A percentile compares a stretch with the other conserved stretches of the same genome.
phyloP scores from a whole-genome alignment of 1,139 yeast species.

The Scheffersomyces segobiensis region DNA sequence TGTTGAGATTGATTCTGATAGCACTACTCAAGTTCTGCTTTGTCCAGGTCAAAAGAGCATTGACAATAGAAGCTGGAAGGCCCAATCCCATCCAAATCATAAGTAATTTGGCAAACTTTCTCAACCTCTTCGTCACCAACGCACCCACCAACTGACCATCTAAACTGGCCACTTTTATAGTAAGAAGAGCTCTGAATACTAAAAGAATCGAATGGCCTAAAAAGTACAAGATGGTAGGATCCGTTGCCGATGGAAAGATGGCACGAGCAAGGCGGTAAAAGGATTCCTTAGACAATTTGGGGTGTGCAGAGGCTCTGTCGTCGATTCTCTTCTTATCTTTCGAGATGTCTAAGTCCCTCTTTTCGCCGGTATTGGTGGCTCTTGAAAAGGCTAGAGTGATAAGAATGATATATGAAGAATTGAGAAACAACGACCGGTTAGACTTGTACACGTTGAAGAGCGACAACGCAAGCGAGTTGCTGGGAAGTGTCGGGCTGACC shows the following conservation, averaged over 20 bases:
- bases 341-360: slow-evolving; percentile 6
- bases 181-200: slow-evolving; percentile 68
- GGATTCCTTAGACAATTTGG: slow-evolving; percentile 36
- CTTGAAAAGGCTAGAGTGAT: slow-evolving; percentile 49
- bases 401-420: slow-evolving; percentile 49
- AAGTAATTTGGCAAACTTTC: slow-evolving; percentile 61
- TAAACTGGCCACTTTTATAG: slow-evolving; percentile 80
- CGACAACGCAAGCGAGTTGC: slow-evolving; percentile 14
- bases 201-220: slow-evolving; percentile 61
- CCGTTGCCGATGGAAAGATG: slow-evolving; percentile 37
- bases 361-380: slow-evolving; percentile 34
- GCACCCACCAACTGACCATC: slow-evolving; percentile 88
- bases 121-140: slow-evolving; percentile 69
- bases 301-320: slow-evolving; percentile 13
- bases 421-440: slow-evolving; percentile 49
- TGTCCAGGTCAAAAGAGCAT: slow-evolving; percentile 71
- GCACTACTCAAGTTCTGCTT: slow-evolving; percentile 67
- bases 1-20: slow-evolving; percentile 67
- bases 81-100: slow-evolving; percentile 84
- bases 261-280: slow-evolving; percentile 34
- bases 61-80: slow-evolving; percentile 81
- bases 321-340: slow-evolving; percentile 8
- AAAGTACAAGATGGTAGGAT: slow-evolving; percentile 44
- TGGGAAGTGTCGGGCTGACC: not conserved
- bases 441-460: slow-evolving; percentile 41